Evolutionary conservation across 495 filamentous ascomycete species (phyloP), one percentile per base, ranked within the genome.

Genomic region (Hypoxylon trugodes): DNA sequence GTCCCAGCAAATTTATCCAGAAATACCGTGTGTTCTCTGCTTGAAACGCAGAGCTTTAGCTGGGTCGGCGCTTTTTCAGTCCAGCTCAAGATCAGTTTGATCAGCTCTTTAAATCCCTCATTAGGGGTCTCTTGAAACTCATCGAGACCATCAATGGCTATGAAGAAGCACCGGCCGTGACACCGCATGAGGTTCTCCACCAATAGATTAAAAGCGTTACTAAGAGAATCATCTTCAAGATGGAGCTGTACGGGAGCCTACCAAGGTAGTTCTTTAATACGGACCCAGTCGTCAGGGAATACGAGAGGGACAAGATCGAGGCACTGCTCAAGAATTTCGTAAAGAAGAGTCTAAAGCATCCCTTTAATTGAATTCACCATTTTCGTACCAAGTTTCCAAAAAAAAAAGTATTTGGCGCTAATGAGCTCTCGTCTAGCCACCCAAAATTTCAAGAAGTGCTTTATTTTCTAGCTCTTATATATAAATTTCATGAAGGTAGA

Each of bases 401-500:
- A 48, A 28, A 48, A 48, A 10, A 48, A 48, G 16, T 48, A 8
- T 8, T 47, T 47, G 13, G n/a, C 25, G 2, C 28, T 7, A 18
- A 47, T 5, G 2, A 47, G n/a, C 19, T 32, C 18, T 3, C 43
- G 24, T 4, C 43, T 26, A 4, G 43, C 43, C 12, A 26, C 43
- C 43, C 43, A 47, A 4, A 7, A 30, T 4, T 47, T 3, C 6
- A 47, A 32, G 8, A 47, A 2, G 19, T 18, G 4, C 9, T 32
- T 47, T 47, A 26, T 30, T 19, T 47, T 32, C 13, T 30, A 6
- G n/a, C 32, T n/a, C n/a, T 32, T 32, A n/a, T 32, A 47, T 15
- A 47, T 28, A 5, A 47, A 47, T 19, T 47, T 47, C 43, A 47
- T 47, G 12, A 47, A 26, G 6, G 25, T 32, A 5, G 43, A 47